Conservation (phyloP, 768 basidiomycete species). For the Termitomyces eurrhizus region DNA sequence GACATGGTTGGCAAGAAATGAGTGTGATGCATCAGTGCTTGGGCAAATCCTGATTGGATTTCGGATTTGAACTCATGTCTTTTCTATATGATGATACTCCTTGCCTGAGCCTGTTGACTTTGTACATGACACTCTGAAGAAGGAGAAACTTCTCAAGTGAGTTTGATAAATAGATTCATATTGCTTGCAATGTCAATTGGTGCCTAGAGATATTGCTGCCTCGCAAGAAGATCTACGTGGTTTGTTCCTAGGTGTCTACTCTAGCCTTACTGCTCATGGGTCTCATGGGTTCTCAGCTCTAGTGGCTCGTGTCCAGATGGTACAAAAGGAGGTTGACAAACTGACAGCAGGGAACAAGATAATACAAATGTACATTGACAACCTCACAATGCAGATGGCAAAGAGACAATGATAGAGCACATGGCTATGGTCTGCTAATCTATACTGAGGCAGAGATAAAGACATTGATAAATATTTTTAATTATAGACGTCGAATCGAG, state of each 20-base stretch:
- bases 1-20: slow-evolving; percentile 7
- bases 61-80: slow-evolving; percentile 34
- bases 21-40: slow-evolving; percentile 44
- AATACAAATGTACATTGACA: slow-evolving; percentile 87
- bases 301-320: slow-evolving; percentile 58
- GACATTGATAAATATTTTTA: neutral
- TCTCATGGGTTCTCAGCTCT: slow-evolving; percentile 43
- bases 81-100: slow-evolving; percentile 40
- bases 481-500: slow-evolving; percentile 1
- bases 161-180: slow-evolving; percentile 18
- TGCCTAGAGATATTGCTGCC: slow-evolving; percentile 64
- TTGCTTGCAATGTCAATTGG: neutral
- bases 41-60: slow-evolving; percentile 26
- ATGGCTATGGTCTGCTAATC: too few species aligned
- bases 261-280: neutral
- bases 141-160: slow-evolving; percentile 76
- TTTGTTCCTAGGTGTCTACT: slow-evolving; percentile 27
- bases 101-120: slow-evolving; percentile 49
- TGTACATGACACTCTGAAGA: slow-evolving; percentile 71
- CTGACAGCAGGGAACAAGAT: slow-evolving; percentile 75
- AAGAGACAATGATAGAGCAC: slow-evolving; percentile 51
- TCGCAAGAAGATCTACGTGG: slow-evolving; percentile 76
- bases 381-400: slow-evolving; percentile 83
- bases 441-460: neutral
- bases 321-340: slow-evolving; percentile 80